Evolutionary conservation across 306 rosid species (phyloP).

Genomic region (Cicer judaicum): DNA sequence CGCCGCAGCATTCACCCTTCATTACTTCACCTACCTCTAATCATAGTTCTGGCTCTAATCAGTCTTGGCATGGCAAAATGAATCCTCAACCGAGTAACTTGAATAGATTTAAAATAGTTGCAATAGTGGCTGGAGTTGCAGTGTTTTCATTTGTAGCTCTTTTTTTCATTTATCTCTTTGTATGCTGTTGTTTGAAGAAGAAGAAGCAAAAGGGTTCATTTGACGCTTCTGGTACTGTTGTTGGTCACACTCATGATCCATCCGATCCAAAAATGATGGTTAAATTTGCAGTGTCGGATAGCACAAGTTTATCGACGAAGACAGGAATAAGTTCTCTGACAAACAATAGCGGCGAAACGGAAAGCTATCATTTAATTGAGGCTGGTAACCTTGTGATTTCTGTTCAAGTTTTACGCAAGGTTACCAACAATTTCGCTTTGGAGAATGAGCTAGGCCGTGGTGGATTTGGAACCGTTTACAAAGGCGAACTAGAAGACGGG

Average conservation of each 20-base stretch:
- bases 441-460: constrained; percentile 79
- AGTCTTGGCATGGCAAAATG: constrained; percentile 38
- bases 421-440: constrained; percentile 58
- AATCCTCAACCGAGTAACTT: constrained; percentile 41
- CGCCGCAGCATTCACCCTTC: constrained; percentile 42
- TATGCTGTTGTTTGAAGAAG: constrained; percentile 52
- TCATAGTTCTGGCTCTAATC: constrained; percentile 33
- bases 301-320: constrained; percentile 55
- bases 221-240: constrained; percentile 49
- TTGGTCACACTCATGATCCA: constrained; percentile 61
- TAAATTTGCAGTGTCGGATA: constrained; percentile 56
- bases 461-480: constrained; percentile 85
- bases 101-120: constrained; percentile 39
- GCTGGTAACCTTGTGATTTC: constrained; percentile 58
- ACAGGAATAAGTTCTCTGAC: constrained; percentile 56
- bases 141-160: constrained; percentile 40
- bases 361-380: constrained; percentile 50
- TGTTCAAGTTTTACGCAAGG: constrained; percentile 68
- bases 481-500: constrained; percentile 73
- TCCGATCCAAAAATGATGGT: constrained; percentile 55
- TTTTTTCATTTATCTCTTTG: constrained; percentile 44
- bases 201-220: constrained; percentile 50
- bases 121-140: constrained; percentile 46
- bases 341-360: constrained; percentile 60
- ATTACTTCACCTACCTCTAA: constrained; percentile 37